A percentile compares a stretch with the other conserved stretches of the same genome.
These are phyloP conservation scores for Nadsonia commutata DNA, from an alignment of 1,139 yeast species.

Conservation along the genomic window DNA sequence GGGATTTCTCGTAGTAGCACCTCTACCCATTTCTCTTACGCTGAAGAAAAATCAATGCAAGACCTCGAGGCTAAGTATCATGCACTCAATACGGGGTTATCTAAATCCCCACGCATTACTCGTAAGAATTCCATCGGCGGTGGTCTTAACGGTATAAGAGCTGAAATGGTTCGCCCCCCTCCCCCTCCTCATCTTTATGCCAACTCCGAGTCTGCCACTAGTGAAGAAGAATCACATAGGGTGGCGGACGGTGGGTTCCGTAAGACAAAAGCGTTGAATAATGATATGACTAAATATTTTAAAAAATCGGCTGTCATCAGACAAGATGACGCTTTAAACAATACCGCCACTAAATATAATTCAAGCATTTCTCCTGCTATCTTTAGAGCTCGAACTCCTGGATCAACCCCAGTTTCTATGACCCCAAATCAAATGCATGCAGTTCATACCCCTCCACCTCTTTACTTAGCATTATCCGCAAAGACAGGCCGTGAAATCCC, in stretches of 20 bases:
- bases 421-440: neutral
- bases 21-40: constrained; percentile 35
- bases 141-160: constrained; percentile 6
- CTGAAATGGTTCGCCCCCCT: constrained; percentile 16
- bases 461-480: neutral
- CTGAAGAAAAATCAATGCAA: constrained; percentile 51
- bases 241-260: neutral
- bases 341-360: neutral
- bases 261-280: neutral
- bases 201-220: neutral
- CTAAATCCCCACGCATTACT: neutral
- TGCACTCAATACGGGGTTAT: constrained; percentile 28
- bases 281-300: neutral
- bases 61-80: constrained; percentile 58
- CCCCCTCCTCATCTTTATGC: constrained; percentile 12
- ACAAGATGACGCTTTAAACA: neutral
- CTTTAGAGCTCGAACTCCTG: neutral
- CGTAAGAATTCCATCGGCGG: constrained; percentile 2
- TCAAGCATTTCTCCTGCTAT: neutral
- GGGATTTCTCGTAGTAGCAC: constrained; percentile 9
- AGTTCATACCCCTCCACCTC: neutral
- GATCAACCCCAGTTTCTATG: neutral
- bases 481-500: too few species aligned
- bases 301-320: neutral
- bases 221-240: neutral